Conservation (phyloP, 2,329 filamentous ascomycete species). For the Monosporascus sp. region DNA sequence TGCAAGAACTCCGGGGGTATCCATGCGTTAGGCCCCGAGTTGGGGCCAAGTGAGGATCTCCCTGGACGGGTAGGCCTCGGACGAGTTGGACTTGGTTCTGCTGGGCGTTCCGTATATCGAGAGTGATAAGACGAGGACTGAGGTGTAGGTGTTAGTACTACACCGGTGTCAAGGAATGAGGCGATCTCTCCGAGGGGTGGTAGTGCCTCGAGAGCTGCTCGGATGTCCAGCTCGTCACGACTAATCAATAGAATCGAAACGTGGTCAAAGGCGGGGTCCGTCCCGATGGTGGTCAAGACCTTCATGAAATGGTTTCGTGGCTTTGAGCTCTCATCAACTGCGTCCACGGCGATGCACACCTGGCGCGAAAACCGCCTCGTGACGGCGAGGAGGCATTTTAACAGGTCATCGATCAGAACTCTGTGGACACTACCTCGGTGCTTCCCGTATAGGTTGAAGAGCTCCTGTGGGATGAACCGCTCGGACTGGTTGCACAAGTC, state of each 20-base stretch:
- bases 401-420: conserved; percentile 12
- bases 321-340: conserved; percentile 24
- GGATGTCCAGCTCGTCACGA: conserved; percentile 24
- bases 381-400: conserved; percentile 14
- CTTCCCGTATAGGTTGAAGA: conserved; percentile 6
- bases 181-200: neutral
- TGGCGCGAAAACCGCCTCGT: conserved; percentile 11
- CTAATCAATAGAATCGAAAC: conserved; percentile 25
- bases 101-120: neutral
- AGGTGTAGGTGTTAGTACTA: neutral
- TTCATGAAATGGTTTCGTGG: conserved; percentile 14
- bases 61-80: neutral
- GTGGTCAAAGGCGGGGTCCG: conserved; percentile 13
- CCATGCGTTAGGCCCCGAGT: too few species aligned
- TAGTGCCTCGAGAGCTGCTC: conserved; percentile 3
- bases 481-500: conserved; percentile 18
- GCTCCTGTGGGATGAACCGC: conserved; percentile 10
- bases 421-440: neutral
- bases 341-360: conserved; percentile 24
- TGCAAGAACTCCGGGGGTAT: too few species aligned
- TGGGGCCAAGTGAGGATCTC: neutral
- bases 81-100: neutral
- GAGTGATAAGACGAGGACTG: neutral
- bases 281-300: conserved; percentile 18
- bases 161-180: neutral